Conservation (phyloP, 768 basidiomycete species). For the Russula foetens region DNA sequence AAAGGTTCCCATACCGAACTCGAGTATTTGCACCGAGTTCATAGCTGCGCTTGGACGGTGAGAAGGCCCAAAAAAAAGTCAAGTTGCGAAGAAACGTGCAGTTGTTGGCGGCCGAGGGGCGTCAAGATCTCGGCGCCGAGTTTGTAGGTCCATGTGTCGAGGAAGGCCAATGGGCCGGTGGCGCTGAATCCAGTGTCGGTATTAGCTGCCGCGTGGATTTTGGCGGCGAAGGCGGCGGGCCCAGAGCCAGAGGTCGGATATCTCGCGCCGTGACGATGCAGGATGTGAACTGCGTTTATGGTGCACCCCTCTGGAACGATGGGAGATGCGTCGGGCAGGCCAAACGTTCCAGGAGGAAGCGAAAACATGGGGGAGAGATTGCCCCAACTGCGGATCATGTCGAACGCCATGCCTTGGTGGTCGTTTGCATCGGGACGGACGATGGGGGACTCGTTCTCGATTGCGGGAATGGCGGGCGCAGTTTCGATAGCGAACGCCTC, state of each 20-base stretch:
- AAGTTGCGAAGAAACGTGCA: conserved; percentile 22
- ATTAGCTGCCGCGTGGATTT: conserved; percentile 21
- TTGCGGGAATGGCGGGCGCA: conserved; percentile 33
- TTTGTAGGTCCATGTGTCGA: conserved; percentile 40
- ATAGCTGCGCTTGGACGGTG: conserved; percentile 23
- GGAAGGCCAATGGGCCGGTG: conserved; percentile 33
- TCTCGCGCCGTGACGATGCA: conserved; percentile 37
- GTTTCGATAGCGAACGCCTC: conserved; percentile 24
- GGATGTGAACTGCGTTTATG: conserved; percentile 37
- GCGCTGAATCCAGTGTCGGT: conserved; percentile 27
- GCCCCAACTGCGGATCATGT: conserved; percentile 39
- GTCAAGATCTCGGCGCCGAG: conserved; percentile 41
- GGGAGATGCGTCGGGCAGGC: conserved; percentile 40
- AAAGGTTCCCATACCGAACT: conserved; percentile 38
- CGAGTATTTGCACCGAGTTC: conserved; percentile 38
- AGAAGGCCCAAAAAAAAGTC: neutral
- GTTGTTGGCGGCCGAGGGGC: conserved; percentile 39
- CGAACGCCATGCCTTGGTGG: conserved; percentile 30
- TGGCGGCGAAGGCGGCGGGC: conserved; percentile 25
- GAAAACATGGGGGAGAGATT: conserved; percentile 46
- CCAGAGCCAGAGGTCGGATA: conserved; percentile 32
- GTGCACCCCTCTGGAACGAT: conserved; percentile 39
- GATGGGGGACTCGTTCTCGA: conserved; percentile 35
- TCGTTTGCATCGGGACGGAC: conserved; percentile 32
- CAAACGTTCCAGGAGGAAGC: conserved; percentile 36